Conservation (phyloP, 2,329 filamentous ascomycete species). For the Penicillium thymicola region DNA sequence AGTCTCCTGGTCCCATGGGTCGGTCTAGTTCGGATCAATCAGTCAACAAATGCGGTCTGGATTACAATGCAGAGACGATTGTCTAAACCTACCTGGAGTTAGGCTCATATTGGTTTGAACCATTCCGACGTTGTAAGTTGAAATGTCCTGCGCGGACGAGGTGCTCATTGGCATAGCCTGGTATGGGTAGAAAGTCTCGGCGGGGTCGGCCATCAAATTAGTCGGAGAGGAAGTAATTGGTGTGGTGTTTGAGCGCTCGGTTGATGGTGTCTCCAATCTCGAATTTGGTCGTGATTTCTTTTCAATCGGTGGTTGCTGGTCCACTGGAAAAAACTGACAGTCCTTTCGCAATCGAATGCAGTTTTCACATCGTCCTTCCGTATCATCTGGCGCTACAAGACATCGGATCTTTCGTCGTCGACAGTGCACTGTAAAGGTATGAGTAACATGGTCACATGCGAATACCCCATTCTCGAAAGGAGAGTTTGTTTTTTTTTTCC, state of each 20-base stretch:
- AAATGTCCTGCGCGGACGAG: constrained; percentile 32
- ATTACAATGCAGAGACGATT: background rate
- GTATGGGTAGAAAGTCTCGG: constrained; percentile 39
- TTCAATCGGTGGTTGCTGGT: constrained; percentile 62
- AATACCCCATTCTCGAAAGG: background rate
- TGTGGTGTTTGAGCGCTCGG: constrained; percentile 49
- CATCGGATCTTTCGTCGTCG: constrained; percentile 92
- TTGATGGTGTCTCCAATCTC: constrained; percentile 44
- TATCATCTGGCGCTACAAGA: constrained; percentile 69
- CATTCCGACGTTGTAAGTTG: constrained; percentile 30
- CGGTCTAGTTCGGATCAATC: constrained; percentile 24
- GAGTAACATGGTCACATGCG: constrained; percentile 12
- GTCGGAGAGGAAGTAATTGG: constrained; percentile 43
- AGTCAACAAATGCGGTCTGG: constrained; percentile 7
- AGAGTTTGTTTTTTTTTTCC: background rate
- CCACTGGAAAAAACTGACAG: constrained; percentile 87
- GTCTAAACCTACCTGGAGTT: constrained; percentile 32
- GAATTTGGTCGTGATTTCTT: constrained; percentile 46
- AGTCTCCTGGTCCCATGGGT: constrained; percentile 27
- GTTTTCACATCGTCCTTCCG: constrained; percentile 77
- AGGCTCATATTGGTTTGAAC: constrained; percentile 37
- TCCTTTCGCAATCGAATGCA: constrained; percentile 94
- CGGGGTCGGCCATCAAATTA: constrained; percentile 30
- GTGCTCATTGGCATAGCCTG: constrained; percentile 33
- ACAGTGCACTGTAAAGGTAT: constrained; percentile 69